phyloP scores from a whole-genome alignment of 2,329 filamentous ascomycete genomes.

The Arachnomyces sp. region DNA sequence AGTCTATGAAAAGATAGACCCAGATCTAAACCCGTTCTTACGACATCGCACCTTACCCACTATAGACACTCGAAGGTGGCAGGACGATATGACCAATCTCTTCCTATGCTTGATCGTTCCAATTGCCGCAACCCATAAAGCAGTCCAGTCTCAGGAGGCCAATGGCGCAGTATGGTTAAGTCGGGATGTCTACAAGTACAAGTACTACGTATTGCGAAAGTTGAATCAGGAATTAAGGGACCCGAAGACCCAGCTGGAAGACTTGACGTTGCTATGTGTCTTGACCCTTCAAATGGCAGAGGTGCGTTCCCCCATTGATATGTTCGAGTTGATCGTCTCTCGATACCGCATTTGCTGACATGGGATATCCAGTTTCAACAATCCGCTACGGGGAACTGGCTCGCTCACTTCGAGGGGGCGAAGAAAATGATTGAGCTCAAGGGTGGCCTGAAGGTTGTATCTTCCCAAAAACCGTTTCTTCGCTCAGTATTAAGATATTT shows the following conservation, averaged over 20 bases:
- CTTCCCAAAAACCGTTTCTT: conserved; percentile 3
- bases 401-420: conserved; percentile 15
- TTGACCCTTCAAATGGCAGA: conserved; percentile 11
- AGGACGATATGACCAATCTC: conserved; percentile 8
- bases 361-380: conserved; percentile 6
- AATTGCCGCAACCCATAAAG: conserved; percentile 11
- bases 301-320: conserved; percentile 4
- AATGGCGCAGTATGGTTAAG: conserved; percentile 8
- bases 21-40: conserved; percentile 12
- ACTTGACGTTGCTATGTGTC: conserved; percentile 11
- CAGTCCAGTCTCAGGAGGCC: conserved; percentile 7
- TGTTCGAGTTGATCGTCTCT: background rate
- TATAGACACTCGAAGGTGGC: conserved; percentile 11
- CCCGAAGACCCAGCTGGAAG: conserved; percentile 7
- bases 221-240: conserved; percentile 7
- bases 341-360: background rate
- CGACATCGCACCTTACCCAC: conserved; percentile 3
- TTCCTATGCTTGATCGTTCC: conserved; percentile 10
- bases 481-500: conserved; percentile 8
- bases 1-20: conserved; percentile 12
- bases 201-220: conserved; percentile 6
- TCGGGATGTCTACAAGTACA: conserved; percentile 11
- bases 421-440: conserved; percentile 14
- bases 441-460: conserved; percentile 12
- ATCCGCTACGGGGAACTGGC: conserved; percentile 11